Conservation (phyloP, 768 basidiomycete species). For the Leucocoprinus sp. region DNA sequence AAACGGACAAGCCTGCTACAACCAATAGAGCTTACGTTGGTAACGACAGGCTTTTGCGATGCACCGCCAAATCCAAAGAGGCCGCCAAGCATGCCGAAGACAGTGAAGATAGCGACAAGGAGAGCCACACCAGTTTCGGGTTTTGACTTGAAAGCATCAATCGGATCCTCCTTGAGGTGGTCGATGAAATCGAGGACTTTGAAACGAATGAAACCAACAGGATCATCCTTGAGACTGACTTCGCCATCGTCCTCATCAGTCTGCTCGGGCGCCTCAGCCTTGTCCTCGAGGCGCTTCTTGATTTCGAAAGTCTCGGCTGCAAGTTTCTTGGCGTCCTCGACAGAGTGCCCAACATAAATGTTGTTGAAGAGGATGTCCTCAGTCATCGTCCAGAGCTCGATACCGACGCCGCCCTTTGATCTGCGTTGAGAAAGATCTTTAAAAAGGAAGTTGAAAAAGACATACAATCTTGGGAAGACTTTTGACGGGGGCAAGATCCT, state of each 20-base stretch:
- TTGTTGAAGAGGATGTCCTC: conserved; percentile 91
- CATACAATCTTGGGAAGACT: conserved; percentile 77
- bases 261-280: conserved; percentile 44
- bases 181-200: conserved; percentile 78
- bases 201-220: conserved; percentile 70
- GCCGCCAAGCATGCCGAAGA: conserved; percentile 79
- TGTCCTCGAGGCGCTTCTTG: conserved; percentile 80
- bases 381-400: conserved; percentile 99
- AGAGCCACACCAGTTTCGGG: conserved; percentile 83
- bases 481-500: conserved; percentile 79
- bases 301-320: conserved; percentile 85
- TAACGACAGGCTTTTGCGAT: conserved; percentile 60
- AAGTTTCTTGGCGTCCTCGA: conserved; percentile 74
- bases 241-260: conserved; percentile 42
- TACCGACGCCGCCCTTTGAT: conserved; percentile 80
- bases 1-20: not conserved
- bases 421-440: not conserved
- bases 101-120: conserved; percentile 61
- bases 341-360: conserved; percentile 89
- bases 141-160: conserved; percentile 77
- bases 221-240: conserved; percentile 58
- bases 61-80: conserved; percentile 74
- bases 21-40: conserved; percentile 41
- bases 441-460: conserved; percentile 2
- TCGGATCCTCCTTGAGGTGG: conserved; percentile 63